These are phyloP conservation scores for Fusarium sp. DNA, from an alignment of 2,329 filamentous ascomycete genomes.

Conservation along the genomic window DNA sequence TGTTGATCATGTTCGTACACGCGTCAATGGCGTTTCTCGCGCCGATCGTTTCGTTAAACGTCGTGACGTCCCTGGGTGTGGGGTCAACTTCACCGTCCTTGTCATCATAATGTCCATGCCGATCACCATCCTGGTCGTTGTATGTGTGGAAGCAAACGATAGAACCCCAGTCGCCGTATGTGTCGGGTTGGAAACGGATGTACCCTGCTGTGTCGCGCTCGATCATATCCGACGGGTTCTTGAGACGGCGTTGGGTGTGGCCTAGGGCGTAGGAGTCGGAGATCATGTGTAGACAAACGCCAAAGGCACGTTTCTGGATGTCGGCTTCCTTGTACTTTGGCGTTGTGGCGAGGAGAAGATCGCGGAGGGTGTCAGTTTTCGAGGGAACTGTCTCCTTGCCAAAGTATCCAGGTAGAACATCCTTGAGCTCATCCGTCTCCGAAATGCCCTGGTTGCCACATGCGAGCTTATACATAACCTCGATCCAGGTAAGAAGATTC, in stretches of 20 bases:
- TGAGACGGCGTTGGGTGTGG: constrained; percentile 20
- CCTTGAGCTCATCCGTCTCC: neutral
- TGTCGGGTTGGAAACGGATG: constrained; percentile 25
- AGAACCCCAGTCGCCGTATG: constrained; percentile 19
- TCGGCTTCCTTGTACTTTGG: constrained; percentile 20
- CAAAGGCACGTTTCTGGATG: constrained; percentile 22
- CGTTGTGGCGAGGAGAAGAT: constrained; percentile 29
- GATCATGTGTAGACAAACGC: constrained; percentile 31
- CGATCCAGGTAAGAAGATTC: constrained; percentile 22
- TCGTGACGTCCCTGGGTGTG: constrained; percentile 8
- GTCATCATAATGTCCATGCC: constrained; percentile 26
- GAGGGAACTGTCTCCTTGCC: constrained; percentile 6
- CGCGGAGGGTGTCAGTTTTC: constrained; percentile 5
- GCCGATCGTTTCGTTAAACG: constrained; percentile 25
- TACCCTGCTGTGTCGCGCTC: constrained; percentile 22
- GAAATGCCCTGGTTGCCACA: constrained; percentile 13
- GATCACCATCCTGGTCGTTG: constrained; percentile 19
- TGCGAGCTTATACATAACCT: constrained; percentile 38
- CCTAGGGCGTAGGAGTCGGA: constrained; percentile 35
- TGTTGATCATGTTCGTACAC: constrained; percentile 15
- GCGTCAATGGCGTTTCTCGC: constrained; percentile 18
- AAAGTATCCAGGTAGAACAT: neutral
- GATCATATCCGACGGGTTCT: constrained; percentile 11
- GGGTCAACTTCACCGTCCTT: constrained; percentile 16
- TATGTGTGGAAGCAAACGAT: constrained; percentile 29